These are phyloP conservation scores for Fusarium heterosporum DNA, from an alignment of 2,329 filamentous ascomycete genomes.

Conservation along the genomic window DNA sequence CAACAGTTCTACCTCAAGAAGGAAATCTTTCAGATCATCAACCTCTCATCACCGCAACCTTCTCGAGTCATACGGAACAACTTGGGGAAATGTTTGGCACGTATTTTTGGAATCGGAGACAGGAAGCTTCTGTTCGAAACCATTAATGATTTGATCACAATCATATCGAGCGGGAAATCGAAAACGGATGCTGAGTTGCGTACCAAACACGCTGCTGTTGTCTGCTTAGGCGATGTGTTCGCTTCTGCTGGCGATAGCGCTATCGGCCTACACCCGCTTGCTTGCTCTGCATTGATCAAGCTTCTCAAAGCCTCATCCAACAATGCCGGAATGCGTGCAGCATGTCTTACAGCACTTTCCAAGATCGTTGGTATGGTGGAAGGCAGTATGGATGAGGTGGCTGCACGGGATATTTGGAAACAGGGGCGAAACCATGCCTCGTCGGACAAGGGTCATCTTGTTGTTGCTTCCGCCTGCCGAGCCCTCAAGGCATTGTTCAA, in stretches of 20 bases:
- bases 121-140: slow-evolving; percentile 94
- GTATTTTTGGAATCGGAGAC: slow-evolving; percentile 86
- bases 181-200: slow-evolving; percentile 80
- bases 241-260: slow-evolving; percentile 94
- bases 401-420: slow-evolving; percentile 95
- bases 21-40: slow-evolving; percentile 93
- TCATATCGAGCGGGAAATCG: slow-evolving; percentile 78
- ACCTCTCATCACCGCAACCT: slow-evolving; percentile 83
- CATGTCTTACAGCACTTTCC: slow-evolving; percentile 78
- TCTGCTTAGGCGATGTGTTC: slow-evolving; percentile 89
- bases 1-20: slow-evolving; percentile 94
- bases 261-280: slow-evolving; percentile 82
- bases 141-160: slow-evolving; percentile 84
- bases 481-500: slow-evolving; percentile 80
- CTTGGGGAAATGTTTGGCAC: slow-evolving; percentile 83
- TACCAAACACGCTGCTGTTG: slow-evolving; percentile 86
- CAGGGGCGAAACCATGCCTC: slow-evolving; percentile 81
- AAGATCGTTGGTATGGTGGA: slow-evolving; percentile 82
- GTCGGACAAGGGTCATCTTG: slow-evolving; percentile 84
- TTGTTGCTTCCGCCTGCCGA: slow-evolving; percentile 81
- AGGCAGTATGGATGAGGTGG: slow-evolving; percentile 81
- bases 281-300: slow-evolving; percentile 78
- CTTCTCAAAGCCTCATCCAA: slow-evolving; percentile 81
- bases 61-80: slow-evolving; percentile 92
- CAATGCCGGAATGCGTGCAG: slow-evolving; percentile 84